Evolutionary conservation across 495 filamentous ascomycete genomes (phyloP).

Genomic region (Penicillium paradoxum): DNA sequence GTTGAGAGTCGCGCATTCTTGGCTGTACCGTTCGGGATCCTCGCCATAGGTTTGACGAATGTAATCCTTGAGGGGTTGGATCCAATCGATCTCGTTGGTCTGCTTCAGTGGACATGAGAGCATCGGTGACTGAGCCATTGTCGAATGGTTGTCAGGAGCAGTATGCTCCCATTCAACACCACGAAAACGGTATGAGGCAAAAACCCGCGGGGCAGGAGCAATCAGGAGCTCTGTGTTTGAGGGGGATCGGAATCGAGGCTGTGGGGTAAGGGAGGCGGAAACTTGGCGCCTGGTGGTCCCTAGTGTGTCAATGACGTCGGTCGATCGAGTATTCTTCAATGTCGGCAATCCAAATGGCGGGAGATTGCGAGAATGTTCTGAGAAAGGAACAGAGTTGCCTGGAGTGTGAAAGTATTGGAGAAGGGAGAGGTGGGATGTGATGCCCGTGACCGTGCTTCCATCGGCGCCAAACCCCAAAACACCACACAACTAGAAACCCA

Average conservation of each 20-base stretch:
- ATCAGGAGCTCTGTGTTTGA: conserved; percentile 12
- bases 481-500: not conserved
- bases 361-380: not conserved
- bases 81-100: conserved; percentile 99
- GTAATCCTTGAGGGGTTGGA: conserved; percentile 86
- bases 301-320: conserved; percentile 25
- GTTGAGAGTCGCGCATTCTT: conserved; percentile 94
- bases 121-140: conserved; percentile 82
- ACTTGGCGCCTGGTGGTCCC: conserved; percentile 18
- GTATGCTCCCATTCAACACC: conserved; percentile 37
- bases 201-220: conserved; percentile 11
- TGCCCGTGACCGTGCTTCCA: conserved; percentile 12
- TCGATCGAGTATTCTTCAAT: not conserved
- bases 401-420: conserved; percentile 6
- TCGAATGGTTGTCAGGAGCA: conserved; percentile 35
- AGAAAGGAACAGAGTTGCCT: conserved; percentile 5
- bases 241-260: conserved; percentile 18
- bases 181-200: conserved; percentile 4
- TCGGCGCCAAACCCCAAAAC: conserved; percentile 17
- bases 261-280: conserved; percentile 28
- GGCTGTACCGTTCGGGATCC: conserved; percentile 88
- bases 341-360: not conserved
- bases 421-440: conserved; percentile 19
- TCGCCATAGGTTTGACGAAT: conserved; percentile 92
- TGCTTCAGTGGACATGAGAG: conserved; percentile 91